Evolutionary conservation across 2,329 filamentous ascomycete genomes (phyloP).

Genomic region (Rhytidhysteron rufulum): DNA sequence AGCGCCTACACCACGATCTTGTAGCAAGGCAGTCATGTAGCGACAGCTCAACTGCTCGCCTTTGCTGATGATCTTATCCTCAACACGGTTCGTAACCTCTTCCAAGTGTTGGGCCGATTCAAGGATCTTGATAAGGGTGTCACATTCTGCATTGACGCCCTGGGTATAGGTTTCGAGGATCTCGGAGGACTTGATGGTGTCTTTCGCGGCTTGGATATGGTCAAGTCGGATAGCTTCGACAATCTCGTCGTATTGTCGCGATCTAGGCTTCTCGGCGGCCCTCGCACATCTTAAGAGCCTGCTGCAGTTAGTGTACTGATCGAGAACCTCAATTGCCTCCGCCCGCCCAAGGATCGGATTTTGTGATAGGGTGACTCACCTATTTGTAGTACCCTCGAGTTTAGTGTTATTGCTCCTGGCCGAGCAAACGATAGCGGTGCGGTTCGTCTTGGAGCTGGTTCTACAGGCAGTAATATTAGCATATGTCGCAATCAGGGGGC

Average conservation of each 20-base stretch:
- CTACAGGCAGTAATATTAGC: slow-evolving; percentile 30
- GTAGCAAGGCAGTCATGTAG: slow-evolving; percentile 81
- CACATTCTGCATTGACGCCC: slow-evolving; percentile 74
- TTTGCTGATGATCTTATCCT: slow-evolving; percentile 80
- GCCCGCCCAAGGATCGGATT: no score
- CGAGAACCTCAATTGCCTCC: not conserved
- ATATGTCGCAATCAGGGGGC: slow-evolving; percentile 12
- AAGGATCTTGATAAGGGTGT: slow-evolving; percentile 71
- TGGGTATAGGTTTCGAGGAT: slow-evolving; percentile 54
- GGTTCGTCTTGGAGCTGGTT: slow-evolving; percentile 58
- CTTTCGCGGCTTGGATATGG: slow-evolving; percentile 69
- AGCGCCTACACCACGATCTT: slow-evolving; percentile 75
- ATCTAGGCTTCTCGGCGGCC: slow-evolving; percentile 40
- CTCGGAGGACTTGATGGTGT: slow-evolving; percentile 35
- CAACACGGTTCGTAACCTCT: slow-evolving; percentile 49
- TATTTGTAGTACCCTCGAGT: slow-evolving; percentile 89
- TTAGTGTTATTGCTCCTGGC: slow-evolving; percentile 93
- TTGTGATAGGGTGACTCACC: slow-evolving; percentile 55
- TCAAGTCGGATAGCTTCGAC: slow-evolving; percentile 79
- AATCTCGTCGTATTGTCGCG: slow-evolving; percentile 62
- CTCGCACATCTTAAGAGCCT: slow-evolving; percentile 46
- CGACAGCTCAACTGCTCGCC: slow-evolving; percentile 94
- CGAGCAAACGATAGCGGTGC: slow-evolving; percentile 91
- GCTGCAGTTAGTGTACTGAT: no score
- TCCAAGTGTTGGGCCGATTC: slow-evolving; percentile 58